phyloP scores from a whole-genome alignment of 768 basidiomycete genomes.

The Trametes meyenii region DNA sequence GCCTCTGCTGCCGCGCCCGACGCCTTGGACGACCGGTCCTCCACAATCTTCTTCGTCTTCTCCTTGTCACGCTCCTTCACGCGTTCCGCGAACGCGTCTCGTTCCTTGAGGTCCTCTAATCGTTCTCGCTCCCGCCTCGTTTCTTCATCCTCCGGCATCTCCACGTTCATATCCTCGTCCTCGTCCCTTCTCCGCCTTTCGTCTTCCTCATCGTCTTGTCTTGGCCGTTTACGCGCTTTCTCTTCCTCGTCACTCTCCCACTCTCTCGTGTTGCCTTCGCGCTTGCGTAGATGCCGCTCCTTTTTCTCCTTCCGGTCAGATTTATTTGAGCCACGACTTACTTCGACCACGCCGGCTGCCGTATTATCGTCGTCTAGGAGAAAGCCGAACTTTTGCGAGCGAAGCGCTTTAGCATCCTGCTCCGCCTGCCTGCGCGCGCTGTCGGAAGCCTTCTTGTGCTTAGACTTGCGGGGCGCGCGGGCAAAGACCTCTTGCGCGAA shows the following conservation, averaged over 20 bases:
- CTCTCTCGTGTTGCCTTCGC: slow-evolving; percentile 78
- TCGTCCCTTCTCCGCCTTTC: slow-evolving; percentile 35
- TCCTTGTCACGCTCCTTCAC: slow-evolving; percentile 82
- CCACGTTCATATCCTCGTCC: slow-evolving; percentile 43
- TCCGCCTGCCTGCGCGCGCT: slow-evolving; percentile 67
- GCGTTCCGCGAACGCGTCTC: slow-evolving; percentile 93
- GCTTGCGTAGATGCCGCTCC: slow-evolving; percentile 73
- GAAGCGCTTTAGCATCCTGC: slow-evolving; percentile 70
- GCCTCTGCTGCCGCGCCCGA: slow-evolving; percentile 81
- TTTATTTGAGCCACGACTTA: slow-evolving; percentile 36
- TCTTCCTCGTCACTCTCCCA: slow-evolving; percentile 96
- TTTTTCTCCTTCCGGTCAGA: slow-evolving; percentile 51
- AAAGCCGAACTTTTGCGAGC: slow-evolving; percentile 76
- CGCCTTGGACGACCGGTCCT: slow-evolving; percentile 84
- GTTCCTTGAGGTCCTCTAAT: slow-evolving; percentile 75
- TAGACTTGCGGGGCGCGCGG: slow-evolving; percentile 77
- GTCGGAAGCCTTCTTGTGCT: slow-evolving; percentile 57
- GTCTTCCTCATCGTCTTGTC: slow-evolving; percentile 44
- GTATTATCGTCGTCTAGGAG: slow-evolving; percentile 78
- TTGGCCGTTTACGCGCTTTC: slow-evolving; percentile 64
- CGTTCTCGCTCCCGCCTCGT: slow-evolving; percentile 72
- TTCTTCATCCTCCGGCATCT: slow-evolving; percentile 70
- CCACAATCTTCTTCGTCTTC: slow-evolving; percentile 86
- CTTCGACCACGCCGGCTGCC: slow-evolving; percentile 42
- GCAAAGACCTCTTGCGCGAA: slow-evolving; percentile 80